Conservation (phyloP, 2,329 filamentous ascomycete genomes). For the Daldinia sp. region DNA sequence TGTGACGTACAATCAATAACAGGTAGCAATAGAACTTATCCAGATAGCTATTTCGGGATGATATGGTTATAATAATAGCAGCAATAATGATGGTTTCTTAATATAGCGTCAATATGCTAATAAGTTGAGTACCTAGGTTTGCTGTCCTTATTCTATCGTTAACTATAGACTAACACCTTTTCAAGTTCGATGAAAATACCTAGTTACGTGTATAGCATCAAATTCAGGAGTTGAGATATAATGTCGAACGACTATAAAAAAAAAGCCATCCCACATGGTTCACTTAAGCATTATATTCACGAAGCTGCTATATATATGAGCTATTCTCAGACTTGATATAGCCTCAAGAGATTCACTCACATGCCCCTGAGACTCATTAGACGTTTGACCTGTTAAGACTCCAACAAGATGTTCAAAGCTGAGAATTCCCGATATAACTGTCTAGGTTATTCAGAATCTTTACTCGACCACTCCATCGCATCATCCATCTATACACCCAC, state of each 20-base stretch:
- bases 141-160: background rate
- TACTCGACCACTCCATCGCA: background rate
- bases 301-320: background rate
- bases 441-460: background rate
- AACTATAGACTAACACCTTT: too few species aligned
- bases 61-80: background rate
- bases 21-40: background rate
- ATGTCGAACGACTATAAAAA: too few species aligned
- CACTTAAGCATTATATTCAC: background rate
- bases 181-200: too few species aligned
- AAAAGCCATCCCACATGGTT: too few species aligned
- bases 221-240: too few species aligned
- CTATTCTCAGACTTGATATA: background rate
- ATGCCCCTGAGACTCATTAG: background rate
- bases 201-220: too few species aligned
- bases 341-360: background rate
- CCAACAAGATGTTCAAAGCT: too few species aligned
- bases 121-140: background rate
- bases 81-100: background rate
- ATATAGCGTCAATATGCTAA: background rate
- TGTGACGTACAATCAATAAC: conserved; percentile 15
- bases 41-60: background rate
- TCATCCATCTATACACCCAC: background rate
- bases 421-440: background rate
- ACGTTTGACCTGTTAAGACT: background rate